Percentiles rank a stretch among this genome's conserved stretches.
These are phyloP conservation scores for Porphyra umbilicalis DNA, from an alignment of 31 red algal species.

Conservation along the genomic window DNA sequence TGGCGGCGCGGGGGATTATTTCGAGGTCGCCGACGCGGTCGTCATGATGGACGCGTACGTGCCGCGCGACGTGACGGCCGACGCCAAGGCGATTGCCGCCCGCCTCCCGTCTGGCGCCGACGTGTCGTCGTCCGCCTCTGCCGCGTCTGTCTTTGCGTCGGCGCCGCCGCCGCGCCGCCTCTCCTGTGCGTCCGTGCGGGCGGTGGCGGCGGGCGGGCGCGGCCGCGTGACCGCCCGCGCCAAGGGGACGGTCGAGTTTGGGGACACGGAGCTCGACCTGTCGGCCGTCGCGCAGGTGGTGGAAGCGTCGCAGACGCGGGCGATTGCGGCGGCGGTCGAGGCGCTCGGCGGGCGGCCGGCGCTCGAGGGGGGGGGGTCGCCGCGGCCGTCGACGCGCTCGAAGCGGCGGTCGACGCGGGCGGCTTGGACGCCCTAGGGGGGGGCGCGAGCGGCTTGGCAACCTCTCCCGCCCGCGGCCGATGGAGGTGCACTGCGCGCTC, in stretches of 20 bases:
- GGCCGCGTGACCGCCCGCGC: slow-evolving; percentile 32
- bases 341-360: slow-evolving; percentile 18
- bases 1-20: slow-evolving; percentile 85
- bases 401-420: slow-evolving; percentile 21
- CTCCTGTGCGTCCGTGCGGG: slow-evolving; percentile 13
- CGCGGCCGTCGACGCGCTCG: slow-evolving; percentile 27
- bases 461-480: slow-evolving; percentile 35
- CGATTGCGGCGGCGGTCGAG: slow-evolving; percentile 64
- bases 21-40: slow-evolving; percentile 73
- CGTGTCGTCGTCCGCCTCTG: not conserved
- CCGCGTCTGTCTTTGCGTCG: not conserved
- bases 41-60: slow-evolving; percentile 83
- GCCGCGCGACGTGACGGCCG: slow-evolving; percentile 51
- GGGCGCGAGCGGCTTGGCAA: slow-evolving; percentile 38
- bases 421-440: slow-evolving; percentile 39
- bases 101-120: slow-evolving; percentile 14
- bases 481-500: slow-evolving; percentile 62
- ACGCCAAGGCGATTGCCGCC: slow-evolving; percentile 33
- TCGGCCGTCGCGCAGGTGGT: slow-evolving; percentile 63
- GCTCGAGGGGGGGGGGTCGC: slow-evolving; percentile 35
- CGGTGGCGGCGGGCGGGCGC: not conserved
- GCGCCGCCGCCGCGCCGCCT: not conserved
- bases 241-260: slow-evolving; percentile 42
- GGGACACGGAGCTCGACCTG: slow-evolving; percentile 43
- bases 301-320: slow-evolving; percentile 62